Conservation (phyloP, 2,329 filamentous ascomycete species). For the Alternaria ventricosa region DNA sequence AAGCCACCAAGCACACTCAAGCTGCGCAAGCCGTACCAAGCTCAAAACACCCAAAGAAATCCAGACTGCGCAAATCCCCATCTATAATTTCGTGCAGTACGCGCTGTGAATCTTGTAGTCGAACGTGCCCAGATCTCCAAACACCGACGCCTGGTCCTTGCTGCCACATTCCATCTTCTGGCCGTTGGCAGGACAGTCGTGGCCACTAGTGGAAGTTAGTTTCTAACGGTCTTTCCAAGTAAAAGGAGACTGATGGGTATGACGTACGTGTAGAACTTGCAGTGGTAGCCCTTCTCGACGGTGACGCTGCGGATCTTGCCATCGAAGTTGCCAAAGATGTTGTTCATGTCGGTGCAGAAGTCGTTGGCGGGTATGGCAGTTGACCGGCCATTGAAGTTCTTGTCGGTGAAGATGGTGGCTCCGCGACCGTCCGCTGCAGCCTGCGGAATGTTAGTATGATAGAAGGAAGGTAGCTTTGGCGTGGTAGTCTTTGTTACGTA, state of each 20-base stretch:
- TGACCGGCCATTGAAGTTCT: constrained; percentile 8
- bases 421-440: constrained; percentile 5
- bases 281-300: constrained; percentile 21
- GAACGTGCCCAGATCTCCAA: background rate
- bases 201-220: constrained; percentile 1
- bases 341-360: constrained; percentile 24
- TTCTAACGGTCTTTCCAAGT: background rate
- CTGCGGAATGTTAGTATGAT: background rate
- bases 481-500: background rate
- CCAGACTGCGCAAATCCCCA: background rate
- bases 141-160: background rate
- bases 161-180: constrained; percentile 1
- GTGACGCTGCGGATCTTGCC: constrained; percentile 19
- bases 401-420: constrained; percentile 19
- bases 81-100: background rate
- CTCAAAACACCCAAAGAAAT: background rate
- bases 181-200: background rate
- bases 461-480: background rate
- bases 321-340: constrained; percentile 27
- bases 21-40: background rate
- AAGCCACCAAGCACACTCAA: background rate
- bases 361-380: constrained; percentile 14
- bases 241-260: background rate
- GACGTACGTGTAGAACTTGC: constrained; percentile 30
- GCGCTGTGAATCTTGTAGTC: background rate